These are phyloP conservation scores for Keithomyces neogunnii DNA, from an alignment of 2,329 filamentous ascomycete genomes.

Conservation along the genomic window DNA sequence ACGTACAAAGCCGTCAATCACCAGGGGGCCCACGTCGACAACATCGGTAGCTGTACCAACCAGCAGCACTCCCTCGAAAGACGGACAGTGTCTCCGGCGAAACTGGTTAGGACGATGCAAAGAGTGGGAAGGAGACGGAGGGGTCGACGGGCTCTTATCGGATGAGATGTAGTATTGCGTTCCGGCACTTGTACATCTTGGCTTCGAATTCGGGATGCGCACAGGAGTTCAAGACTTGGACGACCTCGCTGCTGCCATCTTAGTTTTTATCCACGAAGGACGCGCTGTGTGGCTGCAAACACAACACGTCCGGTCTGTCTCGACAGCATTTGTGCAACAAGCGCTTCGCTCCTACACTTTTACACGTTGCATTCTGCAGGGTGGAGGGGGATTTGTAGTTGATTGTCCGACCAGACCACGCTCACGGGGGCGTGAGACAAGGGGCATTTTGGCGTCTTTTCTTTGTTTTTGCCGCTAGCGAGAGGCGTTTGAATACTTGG, in stretches of 20 bases:
- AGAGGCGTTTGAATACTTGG: conserved; percentile 4
- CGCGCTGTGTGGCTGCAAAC: not conserved
- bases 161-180: conserved; percentile 21
- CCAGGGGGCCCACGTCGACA: conserved; percentile 20
- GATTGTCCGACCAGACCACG: not conserved
- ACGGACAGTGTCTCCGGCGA: conserved; percentile 23
- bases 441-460: not conserved
- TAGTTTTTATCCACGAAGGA: not conserved
- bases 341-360: not conserved
- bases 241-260: not conserved
- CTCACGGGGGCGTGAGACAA: not conserved
- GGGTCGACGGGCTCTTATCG: conserved; percentile 14
- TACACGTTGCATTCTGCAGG: not conserved
- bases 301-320: not conserved
- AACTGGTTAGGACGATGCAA: conserved; percentile 35
- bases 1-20: conserved; percentile 15
- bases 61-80: conserved; percentile 15
- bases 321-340: not conserved
- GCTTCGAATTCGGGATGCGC: not conserved
- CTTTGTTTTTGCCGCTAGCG: not conserved
- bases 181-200: not conserved
- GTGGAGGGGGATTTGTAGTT: not conserved
- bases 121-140: conserved; percentile 22
- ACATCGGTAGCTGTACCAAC: conserved; percentile 19
- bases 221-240: not conserved